Conservation (phyloP, 2,329 filamentous ascomycete genomes). For the Corynespora cassiicola region DNA sequence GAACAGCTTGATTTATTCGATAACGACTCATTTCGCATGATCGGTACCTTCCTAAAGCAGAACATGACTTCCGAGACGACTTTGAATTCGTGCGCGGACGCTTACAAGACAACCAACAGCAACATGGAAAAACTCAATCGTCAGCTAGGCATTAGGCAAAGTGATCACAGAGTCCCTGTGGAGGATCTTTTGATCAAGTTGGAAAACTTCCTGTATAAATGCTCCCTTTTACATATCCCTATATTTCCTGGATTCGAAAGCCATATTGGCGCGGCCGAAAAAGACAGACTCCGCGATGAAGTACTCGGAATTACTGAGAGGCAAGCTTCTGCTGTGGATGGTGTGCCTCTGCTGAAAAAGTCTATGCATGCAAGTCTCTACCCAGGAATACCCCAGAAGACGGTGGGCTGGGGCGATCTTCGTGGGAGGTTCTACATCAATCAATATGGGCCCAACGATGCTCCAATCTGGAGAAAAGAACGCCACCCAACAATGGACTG, state of each 20-base stretch:
- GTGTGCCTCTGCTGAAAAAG: not conserved
- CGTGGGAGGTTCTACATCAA: slow-evolving; percentile 2
- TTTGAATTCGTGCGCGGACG: not conserved
- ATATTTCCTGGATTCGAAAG: not conserved
- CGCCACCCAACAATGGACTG: not conserved
- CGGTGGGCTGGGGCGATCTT: slow-evolving; percentile 1
- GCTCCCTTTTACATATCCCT: too few species aligned
- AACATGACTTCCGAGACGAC: not conserved
- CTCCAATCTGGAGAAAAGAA: slow-evolving; percentile 2
- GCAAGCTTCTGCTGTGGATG: not conserved
- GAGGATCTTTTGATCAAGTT: too few species aligned
- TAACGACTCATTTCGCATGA: not conserved
- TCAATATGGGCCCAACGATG: slow-evolving; percentile 1
- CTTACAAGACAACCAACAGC: too few species aligned
- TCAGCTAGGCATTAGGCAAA: too few species aligned
- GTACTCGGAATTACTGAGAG: slow-evolving; percentile 1
- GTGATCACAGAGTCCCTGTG: too few species aligned
- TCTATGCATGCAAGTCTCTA: not conserved
- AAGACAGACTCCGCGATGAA: not conserved
- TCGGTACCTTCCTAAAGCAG: not conserved
- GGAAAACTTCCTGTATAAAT: too few species aligned
- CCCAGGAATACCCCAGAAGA: not conserved
- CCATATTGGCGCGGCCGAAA: not conserved
- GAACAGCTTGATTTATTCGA: slow-evolving; percentile 1
- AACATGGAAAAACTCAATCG: too few species aligned